Percentiles rank a stretch among this genome's conserved stretches.
phyloP scores from a whole-genome alignment of 345 rosid genomes.

The Erysimum cheiranthoides region DNA sequence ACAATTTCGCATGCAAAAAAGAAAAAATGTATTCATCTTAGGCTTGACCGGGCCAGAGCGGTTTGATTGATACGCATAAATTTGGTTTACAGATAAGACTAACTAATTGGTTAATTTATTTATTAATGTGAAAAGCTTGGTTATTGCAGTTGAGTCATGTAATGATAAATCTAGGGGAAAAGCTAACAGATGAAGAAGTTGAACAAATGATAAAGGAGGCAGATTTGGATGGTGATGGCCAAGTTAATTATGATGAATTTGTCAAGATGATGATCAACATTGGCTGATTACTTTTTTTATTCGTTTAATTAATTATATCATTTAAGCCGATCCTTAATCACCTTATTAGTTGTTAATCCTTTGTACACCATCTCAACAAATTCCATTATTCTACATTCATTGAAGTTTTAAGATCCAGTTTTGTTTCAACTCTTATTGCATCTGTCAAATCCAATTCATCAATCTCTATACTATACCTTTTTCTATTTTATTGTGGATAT shows the following conservation, averaged over 20 bases:
- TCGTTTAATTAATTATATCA: background rate
- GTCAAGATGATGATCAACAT: constrained; percentile 63
- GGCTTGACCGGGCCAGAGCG: no score
- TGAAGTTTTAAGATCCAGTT: constrained; percentile 10
- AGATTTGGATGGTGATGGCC: constrained; percentile 96
- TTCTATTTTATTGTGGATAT: background rate
- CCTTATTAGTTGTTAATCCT: constrained; percentile 1
- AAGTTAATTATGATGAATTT: constrained; percentile 70
- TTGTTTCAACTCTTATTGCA: constrained; percentile 7
- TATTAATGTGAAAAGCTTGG: background rate
- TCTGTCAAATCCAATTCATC: background rate
- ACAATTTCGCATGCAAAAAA: constrained; percentile 27
- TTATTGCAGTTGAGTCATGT: constrained; percentile 76
- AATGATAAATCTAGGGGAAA: constrained; percentile 94
- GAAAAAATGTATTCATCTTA: no score
- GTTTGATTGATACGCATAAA: background rate
- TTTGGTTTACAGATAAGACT: background rate
- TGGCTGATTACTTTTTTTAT: constrained; percentile 18
- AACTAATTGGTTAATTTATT: background rate
- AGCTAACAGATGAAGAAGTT: constrained; percentile 82
- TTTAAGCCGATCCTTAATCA: background rate
- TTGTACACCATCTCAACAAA: constrained; percentile 17
- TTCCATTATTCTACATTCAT: constrained; percentile 7
- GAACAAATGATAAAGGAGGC: constrained; percentile 94
- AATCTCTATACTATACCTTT: background rate